Conservation (phyloP, 305 asterid species). For the Fraxinus nigra region DNA sequence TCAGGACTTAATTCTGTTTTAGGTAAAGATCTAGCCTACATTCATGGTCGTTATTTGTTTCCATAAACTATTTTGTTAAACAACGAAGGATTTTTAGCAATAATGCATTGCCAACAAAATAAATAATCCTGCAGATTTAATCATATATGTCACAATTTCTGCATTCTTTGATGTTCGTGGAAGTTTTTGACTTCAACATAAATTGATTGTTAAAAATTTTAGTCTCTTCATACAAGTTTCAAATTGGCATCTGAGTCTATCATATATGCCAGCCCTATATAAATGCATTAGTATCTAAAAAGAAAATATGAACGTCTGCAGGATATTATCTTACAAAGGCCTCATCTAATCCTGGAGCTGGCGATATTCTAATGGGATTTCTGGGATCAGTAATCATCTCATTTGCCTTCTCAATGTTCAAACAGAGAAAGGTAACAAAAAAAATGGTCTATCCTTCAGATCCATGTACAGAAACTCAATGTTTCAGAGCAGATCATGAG, state of each 20-base stretch:
- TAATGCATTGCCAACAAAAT: not conserved
- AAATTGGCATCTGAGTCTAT: not conserved
- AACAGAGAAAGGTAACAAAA: constrained; percentile 77
- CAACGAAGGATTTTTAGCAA: not conserved
- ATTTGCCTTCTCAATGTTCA: constrained; percentile 97
- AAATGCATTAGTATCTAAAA: not conserved
- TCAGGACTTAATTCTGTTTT: constrained; percentile 77
- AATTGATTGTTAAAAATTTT: not conserved
- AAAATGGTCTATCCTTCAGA: not conserved
- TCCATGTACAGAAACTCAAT: not conserved
- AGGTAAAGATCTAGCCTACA: constrained; percentile 41
- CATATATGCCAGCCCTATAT: not conserved
- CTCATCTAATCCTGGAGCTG: constrained; percentile 92
- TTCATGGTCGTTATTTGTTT: not conserved
- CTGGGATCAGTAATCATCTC: constrained; percentile 94
- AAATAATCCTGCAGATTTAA: not conserved
- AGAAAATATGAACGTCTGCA: constrained; percentile 26
- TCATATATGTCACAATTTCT: not conserved
- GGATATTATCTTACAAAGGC: constrained; percentile 84
- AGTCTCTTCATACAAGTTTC: not conserved
- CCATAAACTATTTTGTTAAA: not conserved
- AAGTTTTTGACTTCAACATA: not conserved
- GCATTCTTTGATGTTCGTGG: not conserved
- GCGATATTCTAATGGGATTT: constrained; percentile 91
- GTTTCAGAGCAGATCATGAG: not conserved